A percentile compares a stretch with the other conserved stretches of the same genome.
phyloP scores from a whole-genome alignment of 192 early-diverging fungal genomes.

The Umbelopsis sp. region DNA sequence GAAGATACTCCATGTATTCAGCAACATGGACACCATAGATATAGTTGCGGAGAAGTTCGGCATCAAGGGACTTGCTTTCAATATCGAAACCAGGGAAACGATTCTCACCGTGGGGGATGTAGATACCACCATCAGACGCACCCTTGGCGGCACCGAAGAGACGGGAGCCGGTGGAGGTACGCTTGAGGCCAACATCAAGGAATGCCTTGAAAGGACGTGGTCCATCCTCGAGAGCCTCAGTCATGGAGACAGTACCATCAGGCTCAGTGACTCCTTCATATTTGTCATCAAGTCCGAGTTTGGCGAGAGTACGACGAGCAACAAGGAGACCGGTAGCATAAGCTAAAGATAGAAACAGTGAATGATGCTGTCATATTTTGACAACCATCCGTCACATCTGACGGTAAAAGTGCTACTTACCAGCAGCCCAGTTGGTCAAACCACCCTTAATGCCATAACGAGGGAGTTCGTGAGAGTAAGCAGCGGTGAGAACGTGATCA shows the following conservation, averaged over 20 bases:
- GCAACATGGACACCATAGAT: conserved; percentile 98
- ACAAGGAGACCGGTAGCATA: conserved; percentile 97
- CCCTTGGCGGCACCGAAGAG: conserved; percentile 98
- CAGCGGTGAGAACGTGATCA: conserved; percentile 92
- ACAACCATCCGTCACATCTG: no score
- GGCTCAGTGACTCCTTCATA: conserved; percentile 94
- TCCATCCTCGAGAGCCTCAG: conserved; percentile 88
- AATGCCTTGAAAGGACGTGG: conserved; percentile 97
- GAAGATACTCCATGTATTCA: conserved; percentile 97
- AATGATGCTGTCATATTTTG: no score
- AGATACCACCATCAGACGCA: conserved; percentile 98
- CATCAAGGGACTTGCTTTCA: conserved; percentile 85
- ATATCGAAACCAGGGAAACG: conserved; percentile 97
- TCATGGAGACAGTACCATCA: conserved; percentile 86
- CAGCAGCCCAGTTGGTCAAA: conserved; percentile 99
- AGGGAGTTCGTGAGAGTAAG: conserved; percentile 97
- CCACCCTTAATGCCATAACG: conserved; percentile 95
- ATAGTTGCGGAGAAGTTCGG: conserved; percentile 92
- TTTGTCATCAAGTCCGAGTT: conserved; percentile 94
- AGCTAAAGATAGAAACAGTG: conserved; percentile 27
- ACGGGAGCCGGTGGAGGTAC: conserved; percentile 97
- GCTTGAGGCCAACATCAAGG: conserved; percentile 95
- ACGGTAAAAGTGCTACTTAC: no score
- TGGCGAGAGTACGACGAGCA: conserved; percentile 92
- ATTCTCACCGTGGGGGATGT: conserved; percentile 93